A percentile compares a stretch with the other conserved stretches of the same genome.
Evolutionary conservation across 371 early-diverging fungal genomes (phyloP).

Genomic region (Syncephalastrum contaminatum): DNA sequence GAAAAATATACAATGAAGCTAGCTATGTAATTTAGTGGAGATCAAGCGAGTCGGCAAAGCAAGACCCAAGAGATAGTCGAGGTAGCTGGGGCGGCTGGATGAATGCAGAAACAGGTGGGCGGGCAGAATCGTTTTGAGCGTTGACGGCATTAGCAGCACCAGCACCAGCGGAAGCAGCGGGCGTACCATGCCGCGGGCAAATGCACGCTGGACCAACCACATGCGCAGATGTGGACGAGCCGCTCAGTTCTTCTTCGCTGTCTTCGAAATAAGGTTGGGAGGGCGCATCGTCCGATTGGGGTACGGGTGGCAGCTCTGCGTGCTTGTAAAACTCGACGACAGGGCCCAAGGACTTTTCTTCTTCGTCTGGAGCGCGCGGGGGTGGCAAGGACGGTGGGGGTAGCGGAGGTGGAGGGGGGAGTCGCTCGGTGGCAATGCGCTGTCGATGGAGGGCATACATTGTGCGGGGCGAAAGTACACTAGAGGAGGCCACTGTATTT

Average conservation of each 20-base stretch:
- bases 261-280: conserved; percentile 9
- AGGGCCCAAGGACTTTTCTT: background rate
- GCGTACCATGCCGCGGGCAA: no score
- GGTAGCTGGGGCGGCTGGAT: conserved; percentile 5
- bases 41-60: background rate
- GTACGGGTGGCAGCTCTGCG: conserved; percentile 12
- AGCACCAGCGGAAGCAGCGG: no score
- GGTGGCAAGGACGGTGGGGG: background rate
- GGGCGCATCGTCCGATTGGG: background rate
- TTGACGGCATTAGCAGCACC: no score
- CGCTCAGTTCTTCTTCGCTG: conserved; percentile 12
- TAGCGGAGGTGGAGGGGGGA: conserved; percentile 3
- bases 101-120: background rate
- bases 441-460: conserved; percentile 5
- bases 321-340: conserved; percentile 2
- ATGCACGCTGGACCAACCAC: background rate
- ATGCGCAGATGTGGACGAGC: background rate
- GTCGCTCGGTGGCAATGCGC: background rate
- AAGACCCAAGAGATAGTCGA: conserved; percentile 3
- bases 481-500: conserved; percentile 6
- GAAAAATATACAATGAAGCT: background rate
- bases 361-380: background rate
- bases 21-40: background rate
- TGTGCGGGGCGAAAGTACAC: conserved; percentile 9
- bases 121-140: background rate